Base-by-base conservation (phyloP, 75 land plant species). In the Gnetum montanum region DNA sequence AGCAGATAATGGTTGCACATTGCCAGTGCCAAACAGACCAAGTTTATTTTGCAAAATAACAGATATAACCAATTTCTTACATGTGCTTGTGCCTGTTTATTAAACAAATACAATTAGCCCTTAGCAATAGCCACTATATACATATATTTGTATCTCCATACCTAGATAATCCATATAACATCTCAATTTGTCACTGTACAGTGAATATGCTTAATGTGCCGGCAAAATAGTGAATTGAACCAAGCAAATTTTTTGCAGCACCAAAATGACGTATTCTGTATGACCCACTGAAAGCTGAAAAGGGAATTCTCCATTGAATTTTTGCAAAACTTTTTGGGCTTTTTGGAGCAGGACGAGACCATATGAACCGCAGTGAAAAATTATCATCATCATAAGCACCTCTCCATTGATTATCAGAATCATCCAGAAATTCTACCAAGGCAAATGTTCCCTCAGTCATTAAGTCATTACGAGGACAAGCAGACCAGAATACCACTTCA, bases 201-300 rank as follows among this genome's bases (percentile, higher is more conserved):
- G 64, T 72, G 51, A 88, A 80, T 16, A 77, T 70, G 38, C 77
- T 72, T 18, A 85, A 84, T 22, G 81, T 54, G 7, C 93, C 94
- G 34, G 79, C 72, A 71, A 85, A 88, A 61, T 75, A 73, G 27
- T 74, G 56, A n/a, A 78, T 66, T 23, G 70, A 50, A 4, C 83
- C 72, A 20, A 70, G 46, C 8, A 49, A 10, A 19, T 70, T 36
- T 60, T 79, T 88, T 31, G 72, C 54, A 2, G 90, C 80, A 24
- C 95, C 95, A 57, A 79, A 89, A 59, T 89, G 95, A 7, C 73
- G 60, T 8, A 89, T 67, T 46, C 95, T 65, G 52, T 89, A 89
- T 25, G 76, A 71, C 2, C 95, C 95, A 16, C 73, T 43, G 20
- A 18, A n/a, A 12, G 75, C 83, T 6, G 49, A 35, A 6, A 70